Base-by-base conservation (phyloP, 2,329 filamentous ascomycete species). In the Phialophora macrospora region DNA sequence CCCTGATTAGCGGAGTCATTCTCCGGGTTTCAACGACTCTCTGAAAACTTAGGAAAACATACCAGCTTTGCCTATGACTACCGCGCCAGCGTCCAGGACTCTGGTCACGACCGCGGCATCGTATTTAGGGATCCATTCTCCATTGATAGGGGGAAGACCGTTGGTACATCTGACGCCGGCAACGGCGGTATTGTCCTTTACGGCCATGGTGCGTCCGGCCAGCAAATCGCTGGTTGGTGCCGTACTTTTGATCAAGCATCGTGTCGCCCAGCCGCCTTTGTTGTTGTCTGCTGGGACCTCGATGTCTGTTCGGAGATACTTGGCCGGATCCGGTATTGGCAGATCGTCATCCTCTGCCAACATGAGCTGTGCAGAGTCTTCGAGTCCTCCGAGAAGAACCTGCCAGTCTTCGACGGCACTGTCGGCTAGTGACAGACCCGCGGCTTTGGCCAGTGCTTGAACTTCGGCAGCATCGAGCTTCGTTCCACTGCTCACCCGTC, bases 91-190 rank as follows among this genome's bases (percentile, higher is more conserved):
- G 26, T 78, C 76, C 28, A 83, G 72, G 0, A 81, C 73, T 3
- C 81, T 75, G 1, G 76, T 76, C 1, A 80, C 80, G 17, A 83
- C 75, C 0, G 78, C 80, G 1, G 82, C 82, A 65, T 84, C 82
- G 32, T 79, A 77, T 26, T 74, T 68, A 2, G 78, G 74, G 14
- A 61, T 58, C 68, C 76, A 78, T 41, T 41, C 34, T 34, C 75
- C 77, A 2, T 75, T 75, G 69, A 82, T 76, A 6, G 77, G 71
- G 22, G 77, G 72, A 7, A 78, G 80, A 1, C 82, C 82, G 11
- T 80, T 74, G 2, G 79, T 77, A 20, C 79, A 75, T 12, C 80
- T 79, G 28, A 83, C 75, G 4, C 78, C 79, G 0, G 77, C 79
- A 2, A 84, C 74, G 4, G 77, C 77, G 12, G 83, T 78, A 64